Base-by-base conservation (phyloP, 140 eudicot species). In the Senecio squalidus region DNA sequence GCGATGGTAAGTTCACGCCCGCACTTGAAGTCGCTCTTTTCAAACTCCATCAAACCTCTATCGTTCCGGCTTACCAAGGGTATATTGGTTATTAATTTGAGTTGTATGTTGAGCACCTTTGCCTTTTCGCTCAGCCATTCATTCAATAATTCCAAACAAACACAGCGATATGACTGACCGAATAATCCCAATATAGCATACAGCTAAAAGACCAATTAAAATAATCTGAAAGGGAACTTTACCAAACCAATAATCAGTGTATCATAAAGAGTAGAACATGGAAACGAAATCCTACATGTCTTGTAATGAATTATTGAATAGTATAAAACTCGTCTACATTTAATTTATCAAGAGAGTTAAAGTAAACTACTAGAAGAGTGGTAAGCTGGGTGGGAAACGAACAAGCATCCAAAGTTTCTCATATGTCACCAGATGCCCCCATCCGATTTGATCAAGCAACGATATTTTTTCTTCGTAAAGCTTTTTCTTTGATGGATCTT, bases 351-450 rank as follows among this genome's bases (percentile, higher is more conserved):
- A 16, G 11, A 23, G 55, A 29, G 17, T 11, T 13, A 13, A 48
- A 22, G 15, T 9, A 6, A 21, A n/a, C 52, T 21, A 49, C 58
- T 72, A 90, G 68, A 90, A 90, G 40, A 90, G 83, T 14, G 98
- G 98, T 22, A 86, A 62, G 57, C 46, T 34, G 9, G 88, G 70
- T 1, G 98, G 98, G 75, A 90, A 90, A 21, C 95, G 94, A 3
- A 90, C 91, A 28, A 80, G 76, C 98, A 90, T 90, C 98, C 98
- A 90, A 43, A 64, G 82, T 64, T 79, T 88, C 90, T 90, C 95
- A 51, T 86, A 86, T 3, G 73, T 53, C 48, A 82, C 91, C 39
- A 90, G 63, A 67, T 90, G 98, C 23, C 15, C 48, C 98, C 98
- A 90, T 21, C 88, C 96, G 7, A 87, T 78, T 64, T 83, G 73